phyloP scores from a whole-genome alignment of 305 asterid genomes.

The Ilex paraguariensis region DNA sequence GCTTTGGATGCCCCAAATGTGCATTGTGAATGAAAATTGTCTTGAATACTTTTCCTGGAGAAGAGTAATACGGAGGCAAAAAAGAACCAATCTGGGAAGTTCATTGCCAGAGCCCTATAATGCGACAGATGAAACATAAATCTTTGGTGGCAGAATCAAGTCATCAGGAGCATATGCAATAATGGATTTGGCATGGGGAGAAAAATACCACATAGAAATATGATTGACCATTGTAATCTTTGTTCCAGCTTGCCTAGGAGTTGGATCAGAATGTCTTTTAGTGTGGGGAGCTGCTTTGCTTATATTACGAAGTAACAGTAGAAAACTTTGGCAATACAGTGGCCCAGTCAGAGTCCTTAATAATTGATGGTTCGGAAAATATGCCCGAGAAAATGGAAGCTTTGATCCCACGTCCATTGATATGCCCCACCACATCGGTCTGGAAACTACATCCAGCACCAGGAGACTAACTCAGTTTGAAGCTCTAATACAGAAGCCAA shows the following conservation, averaged over 20 bases:
- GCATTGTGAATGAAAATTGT: constrained; percentile 21
- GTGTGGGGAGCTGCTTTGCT: constrained; percentile 28
- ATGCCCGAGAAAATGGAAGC: constrained; percentile 68
- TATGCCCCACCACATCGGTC: constrained; percentile 87
- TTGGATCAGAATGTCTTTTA: constrained; percentile 19
- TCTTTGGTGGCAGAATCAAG: constrained; percentile 13
- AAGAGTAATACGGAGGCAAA: constrained; percentile 64
- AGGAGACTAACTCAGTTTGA: constrained; percentile 48
- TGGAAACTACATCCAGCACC: constrained; percentile 57
- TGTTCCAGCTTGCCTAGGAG: constrained; percentile 32
- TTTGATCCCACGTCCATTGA: constrained; percentile 58
- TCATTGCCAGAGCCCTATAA: constrained; percentile 64
- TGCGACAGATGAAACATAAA: constrained; percentile 13
- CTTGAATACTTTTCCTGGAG: constrained; percentile 17
- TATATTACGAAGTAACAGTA: constrained; percentile 40
- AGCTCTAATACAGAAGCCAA: constrained; percentile 70
- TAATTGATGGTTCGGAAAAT: constrained; percentile 54
- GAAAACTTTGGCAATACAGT: constrained; percentile 38
- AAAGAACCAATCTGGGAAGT: constrained; percentile 75
- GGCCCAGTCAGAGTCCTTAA: constrained; percentile 60
- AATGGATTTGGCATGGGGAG: constrained; percentile 10
- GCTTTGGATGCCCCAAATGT: constrained; percentile 16
- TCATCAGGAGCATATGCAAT: not conserved
- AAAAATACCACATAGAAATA: constrained; percentile 57
- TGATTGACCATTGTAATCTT: constrained; percentile 45